phyloP scores from a whole-genome alignment of 495 filamentous ascomycete genomes.

The Beverwykella pulmonaria region DNA sequence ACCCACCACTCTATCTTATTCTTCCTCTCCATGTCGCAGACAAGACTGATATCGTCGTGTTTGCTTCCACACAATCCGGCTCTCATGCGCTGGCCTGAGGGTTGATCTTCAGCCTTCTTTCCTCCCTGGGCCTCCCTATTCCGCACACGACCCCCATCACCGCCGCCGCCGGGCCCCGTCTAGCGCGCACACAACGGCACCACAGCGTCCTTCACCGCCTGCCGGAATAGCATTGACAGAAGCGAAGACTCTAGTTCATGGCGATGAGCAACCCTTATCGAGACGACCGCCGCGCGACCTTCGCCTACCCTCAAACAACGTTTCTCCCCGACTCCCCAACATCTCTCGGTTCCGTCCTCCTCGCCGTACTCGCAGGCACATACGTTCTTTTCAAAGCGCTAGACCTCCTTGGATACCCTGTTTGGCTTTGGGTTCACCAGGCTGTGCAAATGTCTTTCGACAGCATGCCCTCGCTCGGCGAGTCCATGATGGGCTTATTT shows the following conservation, averaged over 20 bases:
- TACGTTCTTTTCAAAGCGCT: conserved; percentile 21
- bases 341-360: not conserved
- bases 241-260: not conserved
- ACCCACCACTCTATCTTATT: not conserved
- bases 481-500: not conserved
- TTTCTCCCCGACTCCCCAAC: conserved; percentile 1
- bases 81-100: conserved; percentile 35
- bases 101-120: conserved; percentile 6
- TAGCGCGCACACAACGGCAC: conserved; percentile 2
- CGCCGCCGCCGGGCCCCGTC: conserved; percentile 1
- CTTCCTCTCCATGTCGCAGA: conserved; percentile 31
- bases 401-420: conserved; percentile 28
- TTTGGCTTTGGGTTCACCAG: conserved; percentile 26
- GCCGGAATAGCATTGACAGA: not conserved
- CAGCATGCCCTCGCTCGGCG: not conserved
- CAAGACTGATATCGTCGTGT: conserved; percentile 9
- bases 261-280: conserved; percentile 17
- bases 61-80: conserved; percentile 14
- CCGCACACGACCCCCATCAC: conserved; percentile 10
- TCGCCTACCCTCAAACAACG: not conserved
- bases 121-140: not conserved
- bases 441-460: conserved; percentile 12
- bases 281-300: conserved; percentile 12
- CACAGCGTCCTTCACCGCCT: not conserved
- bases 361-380: not conserved